Base-by-base conservation (phyloP, 768 basidiomycete genomes). In the Mycena belliarum region DNA sequence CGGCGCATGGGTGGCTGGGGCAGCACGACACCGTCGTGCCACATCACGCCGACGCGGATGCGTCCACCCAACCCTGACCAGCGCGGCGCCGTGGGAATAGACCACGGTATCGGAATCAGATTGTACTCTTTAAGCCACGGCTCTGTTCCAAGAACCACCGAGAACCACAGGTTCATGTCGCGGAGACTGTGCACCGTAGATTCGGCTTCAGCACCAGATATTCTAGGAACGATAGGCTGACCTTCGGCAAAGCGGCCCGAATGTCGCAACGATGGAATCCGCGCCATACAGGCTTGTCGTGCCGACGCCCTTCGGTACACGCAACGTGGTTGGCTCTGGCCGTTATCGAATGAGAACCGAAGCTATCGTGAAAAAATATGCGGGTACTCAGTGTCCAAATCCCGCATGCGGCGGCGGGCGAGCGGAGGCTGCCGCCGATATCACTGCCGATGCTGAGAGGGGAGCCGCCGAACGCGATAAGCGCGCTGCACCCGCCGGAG, bases 231-330 rank as follows among this genome's bases (percentile, higher is more conserved):
- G 23, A 6, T 25, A 20, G 79, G 29, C 67, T 66, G 46, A 85
- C 59, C 43, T 79, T 73, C 49, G 65, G 64, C 2, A 77, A 65
- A 87, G 70, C 15, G 86, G 86, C 1, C 86, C 86, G 16, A 83
- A 72, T 14, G 84, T 81, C 23, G 82, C 80, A 8, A 42, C 72
- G 74, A 66, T 86, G 77, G 59, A 81, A 76, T 48, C 86, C 80
- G 68, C 79, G 68, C 49, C 78, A 55, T 20, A 79, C 71, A 68
- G 78, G 80, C 23, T 69, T 49, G 4, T 77, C 70, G 37, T 61
- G 37, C 64, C 70, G 44, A 75, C 75, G 33, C 70, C 64, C 59
- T 80, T 84, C 1, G 86, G 86, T 3, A 87, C 67, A 25, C 86
- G 79, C 44, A 47, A 32, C 2, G 63, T 63, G 15, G 63, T 66